Base-by-base conservation (phyloP, 176 grass and related monocot species). In the Stipa capillata region DNA sequence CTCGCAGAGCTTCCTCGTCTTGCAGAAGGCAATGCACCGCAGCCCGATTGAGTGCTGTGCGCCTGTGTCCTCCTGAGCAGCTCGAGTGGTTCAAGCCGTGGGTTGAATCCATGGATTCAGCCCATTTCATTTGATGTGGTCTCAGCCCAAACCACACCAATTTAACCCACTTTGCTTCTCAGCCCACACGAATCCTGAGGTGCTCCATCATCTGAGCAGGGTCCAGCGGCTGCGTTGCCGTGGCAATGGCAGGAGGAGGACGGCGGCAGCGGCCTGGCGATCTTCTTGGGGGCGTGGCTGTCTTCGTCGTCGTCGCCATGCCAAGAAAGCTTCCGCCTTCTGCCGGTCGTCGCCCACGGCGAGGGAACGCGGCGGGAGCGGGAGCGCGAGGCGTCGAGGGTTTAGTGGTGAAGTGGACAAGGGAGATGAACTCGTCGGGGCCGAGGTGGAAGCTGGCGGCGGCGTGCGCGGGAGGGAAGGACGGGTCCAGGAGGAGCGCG, bases 21-120 rank as follows among this genome's bases (percentile, higher is more conserved):
- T 97, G 64, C 93, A 97, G 70, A 97, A 97, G 0, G 93, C 93
- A 33, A 90, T 97, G 80, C 87, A 88, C 5, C 88, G 87, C 24
- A 97, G 93, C 12, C 93, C 65, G n/a, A n/a, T n/a, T n/a, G n/a
- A n/a, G n/a, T n/a, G n/a, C n/a, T n/a, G n/a, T n/a, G n/a, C n/a
- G n/a, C n/a, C n/a, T n/a, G n/a, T n/a, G n/a, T n/a, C n/a, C n/a
- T n/a, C n/a, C n/a, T n/a, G n/a, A n/a, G n/a, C n/a, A n/a, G n/a
- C n/a, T n/a, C n/a, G n/a, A n/a, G n/a, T n/a, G n/a, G n/a, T n/a
- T n/a, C n/a, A n/a, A n/a, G n/a, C n/a, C n/a, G n/a, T n/a, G n/a
- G n/a, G n/a, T n/a, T n/a, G n/a, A n/a, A n/a, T n/a, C n/a, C n/a
- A n/a, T n/a, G n/a, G n/a, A n/a, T n/a, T n/a, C n/a, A n/a, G n/a